phyloP scores from a whole-genome alignment of 345 rosid species.

The Syzygium aromaticum region DNA sequence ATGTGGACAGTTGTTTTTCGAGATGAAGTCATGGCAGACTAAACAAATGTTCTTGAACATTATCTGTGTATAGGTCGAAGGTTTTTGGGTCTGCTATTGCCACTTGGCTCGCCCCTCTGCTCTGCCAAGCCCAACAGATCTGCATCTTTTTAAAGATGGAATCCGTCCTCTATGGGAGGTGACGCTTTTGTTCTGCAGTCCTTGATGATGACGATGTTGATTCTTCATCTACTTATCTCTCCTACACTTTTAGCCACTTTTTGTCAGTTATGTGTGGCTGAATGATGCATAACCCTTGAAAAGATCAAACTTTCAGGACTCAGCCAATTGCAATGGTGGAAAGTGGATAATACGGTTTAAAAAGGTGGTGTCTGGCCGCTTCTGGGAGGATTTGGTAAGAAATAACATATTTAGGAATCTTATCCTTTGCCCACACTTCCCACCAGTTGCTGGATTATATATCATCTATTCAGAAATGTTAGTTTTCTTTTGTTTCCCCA shows the following conservation, averaged over 20 bases:
- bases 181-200: background rate
- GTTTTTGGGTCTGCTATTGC: constrained; percentile 88
- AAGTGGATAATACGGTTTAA: constrained; percentile 97
- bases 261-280: background rate
- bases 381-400: constrained; percentile 98
- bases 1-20: background rate
- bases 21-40: background rate
- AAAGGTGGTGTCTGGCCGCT: constrained; percentile 89
- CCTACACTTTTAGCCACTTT: background rate
- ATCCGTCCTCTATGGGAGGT: constrained; percentile 98
- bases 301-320: constrained; percentile 46
- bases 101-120: constrained; percentile 86
- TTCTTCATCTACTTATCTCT: background rate
- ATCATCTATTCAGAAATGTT: background rate
- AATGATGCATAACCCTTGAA: background rate
- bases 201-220: background rate
- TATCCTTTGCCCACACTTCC: background rate
- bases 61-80: constrained; percentile 51
- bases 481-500: background rate
- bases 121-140: constrained; percentile 82
- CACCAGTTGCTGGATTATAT: background rate
- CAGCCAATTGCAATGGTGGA: constrained; percentile 91
- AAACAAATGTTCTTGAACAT: background rate
- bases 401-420: background rate
- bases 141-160: constrained; percentile 92